These are phyloP conservation scores for Xylaria sp. DNA, from an alignment of 2,329 filamentous ascomycete species.

Conservation along the genomic window DNA sequence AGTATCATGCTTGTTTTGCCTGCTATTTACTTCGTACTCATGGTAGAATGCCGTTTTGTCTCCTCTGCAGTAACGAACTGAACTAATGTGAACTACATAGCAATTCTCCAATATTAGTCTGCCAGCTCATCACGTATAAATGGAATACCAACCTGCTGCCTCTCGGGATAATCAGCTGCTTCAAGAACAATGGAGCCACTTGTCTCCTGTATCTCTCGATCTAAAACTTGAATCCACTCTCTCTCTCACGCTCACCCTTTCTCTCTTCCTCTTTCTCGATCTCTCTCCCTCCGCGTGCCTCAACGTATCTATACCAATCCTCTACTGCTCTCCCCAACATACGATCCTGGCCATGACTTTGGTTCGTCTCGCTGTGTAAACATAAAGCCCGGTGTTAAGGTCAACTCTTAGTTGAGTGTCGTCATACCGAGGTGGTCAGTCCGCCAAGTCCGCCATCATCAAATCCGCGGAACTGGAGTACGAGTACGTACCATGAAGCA, in stretches of 20 bases:
- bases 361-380: neutral
- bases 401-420: neutral
- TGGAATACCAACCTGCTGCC: constrained; percentile 2
- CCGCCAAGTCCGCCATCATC: constrained; percentile 14
- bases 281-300: neutral
- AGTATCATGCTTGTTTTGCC: neutral
- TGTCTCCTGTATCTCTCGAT: constrained; percentile 15
- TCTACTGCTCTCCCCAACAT: neutral
- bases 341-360: neutral
- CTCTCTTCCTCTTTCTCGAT: neutral
- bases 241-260: neutral
- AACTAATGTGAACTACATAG: constrained; percentile 9
- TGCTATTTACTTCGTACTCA: neutral
- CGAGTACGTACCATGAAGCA: neutral
- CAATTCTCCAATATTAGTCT: constrained; percentile 8
- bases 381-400: neutral
- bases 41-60: neutral
- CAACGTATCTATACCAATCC: neutral
- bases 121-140: constrained; percentile 17
- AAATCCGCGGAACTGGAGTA: constrained; percentile 6
- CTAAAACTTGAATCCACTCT: constrained; percentile 4
- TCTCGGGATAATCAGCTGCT: constrained; percentile 7
- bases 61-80: neutral
- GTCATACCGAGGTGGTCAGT: constrained; percentile 1
- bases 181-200: constrained; percentile 17